Evolutionary conservation across 371 early-diverging fungal species (phyloP).

Genomic region (Lichtheimia ramosa): DNA sequence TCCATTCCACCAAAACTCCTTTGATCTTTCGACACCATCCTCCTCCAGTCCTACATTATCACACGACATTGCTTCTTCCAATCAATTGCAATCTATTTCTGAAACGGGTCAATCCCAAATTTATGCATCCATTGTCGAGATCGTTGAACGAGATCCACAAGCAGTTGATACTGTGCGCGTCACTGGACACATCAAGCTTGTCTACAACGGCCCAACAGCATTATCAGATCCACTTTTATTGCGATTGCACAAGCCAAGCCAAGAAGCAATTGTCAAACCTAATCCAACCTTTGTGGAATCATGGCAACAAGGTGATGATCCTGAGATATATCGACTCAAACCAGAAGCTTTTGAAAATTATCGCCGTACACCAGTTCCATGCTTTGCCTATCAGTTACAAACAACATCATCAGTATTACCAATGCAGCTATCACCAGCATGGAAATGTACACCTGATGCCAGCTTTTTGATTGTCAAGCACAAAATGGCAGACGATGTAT

Average conservation of each 20-base stretch:
- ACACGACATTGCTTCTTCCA: slow-evolving; percentile 11
- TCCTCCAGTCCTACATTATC: slow-evolving; percentile 16
- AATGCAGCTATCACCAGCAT: slow-evolving; percentile 13
- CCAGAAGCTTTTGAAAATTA: slow-evolving; percentile 9
- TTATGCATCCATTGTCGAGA: slow-evolving; percentile 16
- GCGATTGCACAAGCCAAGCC: slow-evolving; percentile 1
- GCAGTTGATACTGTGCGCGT: background rate
- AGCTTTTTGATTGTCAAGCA: slow-evolving; percentile 20
- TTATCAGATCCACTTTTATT: slow-evolving; percentile 9
- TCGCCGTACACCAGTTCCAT: slow-evolving; percentile 15
- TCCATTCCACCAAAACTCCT: slow-evolving; percentile 21
- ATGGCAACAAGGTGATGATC: slow-evolving; percentile 7
- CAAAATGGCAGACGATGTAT: slow-evolving; percentile 1
- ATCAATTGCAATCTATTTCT: slow-evolving; percentile 9
- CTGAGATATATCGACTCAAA: slow-evolving; percentile 14
- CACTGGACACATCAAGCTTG: slow-evolving; percentile 16
- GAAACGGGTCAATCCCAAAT: slow-evolving; percentile 17
- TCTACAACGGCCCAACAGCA: slow-evolving; percentile 19
- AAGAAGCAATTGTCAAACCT: background rate
- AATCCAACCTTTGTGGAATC: slow-evolving; percentile 17
- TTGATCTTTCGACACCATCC: slow-evolving; percentile 17
- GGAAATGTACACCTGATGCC: slow-evolving; percentile 16
- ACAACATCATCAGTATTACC: slow-evolving; percentile 1
- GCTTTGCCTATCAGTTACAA: slow-evolving; percentile 15
- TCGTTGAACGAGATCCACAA: slow-evolving; percentile 4